Base-by-base conservation (phyloP, 495 filamentous ascomycete species). In the Cercophora sp. region DNA sequence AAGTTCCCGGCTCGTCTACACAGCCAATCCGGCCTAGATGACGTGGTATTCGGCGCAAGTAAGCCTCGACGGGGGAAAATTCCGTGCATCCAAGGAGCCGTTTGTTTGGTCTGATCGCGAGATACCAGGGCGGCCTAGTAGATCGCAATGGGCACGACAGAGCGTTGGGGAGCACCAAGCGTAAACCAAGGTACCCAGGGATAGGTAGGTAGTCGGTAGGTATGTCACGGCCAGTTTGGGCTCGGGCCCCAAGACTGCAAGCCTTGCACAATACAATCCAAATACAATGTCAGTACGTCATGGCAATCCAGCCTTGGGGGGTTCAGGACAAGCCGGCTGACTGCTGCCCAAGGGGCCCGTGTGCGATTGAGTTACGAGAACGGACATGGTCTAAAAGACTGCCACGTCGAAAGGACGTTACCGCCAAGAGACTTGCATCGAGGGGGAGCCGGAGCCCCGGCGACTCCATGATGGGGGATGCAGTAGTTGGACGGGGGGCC, bases 331-430 rank as follows among this genome's bases (percentile, higher is more conserved):
- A 43, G 22, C 16, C 2, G 13, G 15, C 8, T n/a, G n/a, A 16
- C 40, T 41, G 36, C 5, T 40, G 48, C 48, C 48, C 32, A 40
- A 27, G 18, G 20, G n/a, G 31, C 22, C 20, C 3, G 48, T 52
- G 50, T 46, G 41, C 41, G 25, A 46, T 53, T 53, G 22, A 27
- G 23, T 35, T 25, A 27, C 29, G 19, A 36, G 25, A 24, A 11
- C 24, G 16, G 20, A 48, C 45, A 49, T 44, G 52, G 37, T 39
- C 29, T 26, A 24, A 41, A 42, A 37, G 44, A 13, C 24, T 50
- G 53, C 53, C 53, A 51, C 48, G 48, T 51, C 23, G n/a, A n/a
- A n/a, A n/a, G n/a, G n/a, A n/a, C n/a, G n/a, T n/a, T n/a, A n/a
- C n/a, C n/a, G n/a, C n/a, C n/a, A n/a, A n/a, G n/a, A n/a, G n/a